Conservation (phyloP, 345 rosid species). For the Camelina neglecta region DNA sequence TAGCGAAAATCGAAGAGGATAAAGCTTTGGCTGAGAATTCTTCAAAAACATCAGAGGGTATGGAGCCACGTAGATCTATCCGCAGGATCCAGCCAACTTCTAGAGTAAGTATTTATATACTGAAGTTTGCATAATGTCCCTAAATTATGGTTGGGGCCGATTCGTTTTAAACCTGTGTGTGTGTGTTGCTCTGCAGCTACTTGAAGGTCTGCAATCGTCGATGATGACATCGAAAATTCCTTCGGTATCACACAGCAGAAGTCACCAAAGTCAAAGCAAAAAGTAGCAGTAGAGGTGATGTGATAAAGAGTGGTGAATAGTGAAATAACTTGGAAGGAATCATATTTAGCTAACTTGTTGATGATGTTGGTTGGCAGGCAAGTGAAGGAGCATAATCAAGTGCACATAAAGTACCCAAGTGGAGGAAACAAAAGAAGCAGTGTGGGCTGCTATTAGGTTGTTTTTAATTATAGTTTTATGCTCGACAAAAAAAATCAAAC, state of each 20-base stretch:
- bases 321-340: not conserved
- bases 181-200: constrained; percentile 55
- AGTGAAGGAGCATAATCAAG: constrained; percentile 48
- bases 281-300: constrained; percentile 52
- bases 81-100: constrained; percentile 98
- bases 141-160: not conserved
- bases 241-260: constrained; percentile 68
- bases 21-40: constrained; percentile 49
- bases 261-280: constrained; percentile 60
- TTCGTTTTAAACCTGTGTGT: constrained; percentile 18
- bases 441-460: constrained; percentile 34
- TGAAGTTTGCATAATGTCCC: constrained; percentile 18
- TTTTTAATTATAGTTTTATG: constrained; percentile 27
- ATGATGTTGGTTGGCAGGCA: constrained; percentile 56
- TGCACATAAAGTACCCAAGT: constrained; percentile 41
- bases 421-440: constrained; percentile 22
- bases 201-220: constrained; percentile 96
- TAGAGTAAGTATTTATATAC: constrained; percentile 59
- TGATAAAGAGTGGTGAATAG: constrained; percentile 7
- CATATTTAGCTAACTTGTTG: constrained; percentile 14
- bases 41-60: constrained; percentile 49
- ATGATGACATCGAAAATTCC: constrained; percentile 81
- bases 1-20: constrained; percentile 61
- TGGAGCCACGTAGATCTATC: constrained; percentile 90
- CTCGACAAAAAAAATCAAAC: not conserved